Evolutionary conservation across 2,329 filamentous ascomycete genomes (phyloP).

Genomic region (Ilyonectria robusta): DNA sequence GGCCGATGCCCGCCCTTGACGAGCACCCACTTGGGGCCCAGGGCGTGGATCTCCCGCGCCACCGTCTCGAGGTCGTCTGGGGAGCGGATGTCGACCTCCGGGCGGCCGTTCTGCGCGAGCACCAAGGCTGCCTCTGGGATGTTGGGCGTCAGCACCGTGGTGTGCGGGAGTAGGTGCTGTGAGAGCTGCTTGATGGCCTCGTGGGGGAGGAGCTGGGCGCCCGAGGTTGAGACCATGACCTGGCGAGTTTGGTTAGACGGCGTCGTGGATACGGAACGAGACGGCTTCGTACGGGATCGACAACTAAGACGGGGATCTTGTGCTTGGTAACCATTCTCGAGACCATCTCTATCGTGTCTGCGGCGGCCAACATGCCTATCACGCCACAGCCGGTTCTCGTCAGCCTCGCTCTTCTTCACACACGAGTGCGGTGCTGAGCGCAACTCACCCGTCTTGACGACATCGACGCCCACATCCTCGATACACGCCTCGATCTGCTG

Average conservation of each 20-base stretch:
- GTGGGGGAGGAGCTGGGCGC: conserved; percentile 76
- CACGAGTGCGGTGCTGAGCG: not conserved
- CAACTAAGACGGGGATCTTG: conserved; percentile 50
- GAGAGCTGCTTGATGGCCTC: conserved; percentile 75
- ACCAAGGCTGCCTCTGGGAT: conserved; percentile 81
- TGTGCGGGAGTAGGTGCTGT: conserved; percentile 72
- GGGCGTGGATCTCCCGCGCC: conserved; percentile 73
- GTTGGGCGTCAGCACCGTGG: conserved; percentile 83
- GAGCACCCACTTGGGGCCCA: conserved; percentile 86
- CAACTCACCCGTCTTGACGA: conserved; percentile 87
- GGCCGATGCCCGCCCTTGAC: conserved; percentile 95
- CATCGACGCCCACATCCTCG: conserved; percentile 88
- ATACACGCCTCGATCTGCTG: conserved; percentile 90
- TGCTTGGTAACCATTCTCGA: conserved; percentile 50
- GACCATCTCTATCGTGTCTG: conserved; percentile 56
- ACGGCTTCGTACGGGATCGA: conserved; percentile 55
- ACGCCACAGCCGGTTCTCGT: not conserved
- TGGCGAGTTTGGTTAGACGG: conserved; percentile 52
- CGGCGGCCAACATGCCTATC: conserved; percentile 57
- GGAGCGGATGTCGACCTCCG: conserved; percentile 60
- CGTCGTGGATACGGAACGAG: conserved; percentile 8
- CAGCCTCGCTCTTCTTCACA: not conserved
- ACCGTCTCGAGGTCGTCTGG: conserved; percentile 78
- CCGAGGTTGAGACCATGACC: conserved; percentile 95
- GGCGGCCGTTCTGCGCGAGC: conserved; percentile 65